A percentile compares a stretch with the other conserved stretches of the same genome.
Conservation (phyloP, 23 red algal genomes). For the Gracilaria domingensis region DNA sequence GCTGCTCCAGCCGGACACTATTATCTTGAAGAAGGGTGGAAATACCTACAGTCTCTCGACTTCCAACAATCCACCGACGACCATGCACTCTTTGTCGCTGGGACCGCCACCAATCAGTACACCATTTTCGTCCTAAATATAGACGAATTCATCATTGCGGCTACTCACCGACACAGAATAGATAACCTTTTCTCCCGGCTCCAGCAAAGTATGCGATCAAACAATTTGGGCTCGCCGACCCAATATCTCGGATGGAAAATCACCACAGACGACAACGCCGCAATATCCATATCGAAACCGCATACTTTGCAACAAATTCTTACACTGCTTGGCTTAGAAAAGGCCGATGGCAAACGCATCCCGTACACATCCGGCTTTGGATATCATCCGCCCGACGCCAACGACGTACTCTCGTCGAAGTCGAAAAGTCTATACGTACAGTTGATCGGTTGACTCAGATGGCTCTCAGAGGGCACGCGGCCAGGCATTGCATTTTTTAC, state of each 20-base stretch:
- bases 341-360: no score
- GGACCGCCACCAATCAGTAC: neutral
- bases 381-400: no score
- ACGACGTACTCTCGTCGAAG: no score
- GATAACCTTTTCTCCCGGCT: neutral
- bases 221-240: neutral
- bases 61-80: neutral
- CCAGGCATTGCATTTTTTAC: no score
- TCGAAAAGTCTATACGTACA: no score
- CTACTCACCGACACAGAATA: neutral
- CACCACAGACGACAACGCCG: neutral
- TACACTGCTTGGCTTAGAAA: no score
- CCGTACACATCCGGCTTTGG: no score
- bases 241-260: conserved; percentile 13
- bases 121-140: neutral
- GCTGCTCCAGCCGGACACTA: neutral
- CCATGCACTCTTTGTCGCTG: neutral
- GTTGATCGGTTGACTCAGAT: no score
- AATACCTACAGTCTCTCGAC: no score
- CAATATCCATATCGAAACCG: neutral
- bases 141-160: neutral
- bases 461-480: no score
- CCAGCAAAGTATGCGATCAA: neutral
- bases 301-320: neutral
- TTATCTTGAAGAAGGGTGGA: no score